Percentiles rank a stretch among this genome's conserved stretches.
phyloP scores from a whole-genome alignment of 2,329 filamentous ascomycete genomes.

The Talaromyces islandicus region DNA sequence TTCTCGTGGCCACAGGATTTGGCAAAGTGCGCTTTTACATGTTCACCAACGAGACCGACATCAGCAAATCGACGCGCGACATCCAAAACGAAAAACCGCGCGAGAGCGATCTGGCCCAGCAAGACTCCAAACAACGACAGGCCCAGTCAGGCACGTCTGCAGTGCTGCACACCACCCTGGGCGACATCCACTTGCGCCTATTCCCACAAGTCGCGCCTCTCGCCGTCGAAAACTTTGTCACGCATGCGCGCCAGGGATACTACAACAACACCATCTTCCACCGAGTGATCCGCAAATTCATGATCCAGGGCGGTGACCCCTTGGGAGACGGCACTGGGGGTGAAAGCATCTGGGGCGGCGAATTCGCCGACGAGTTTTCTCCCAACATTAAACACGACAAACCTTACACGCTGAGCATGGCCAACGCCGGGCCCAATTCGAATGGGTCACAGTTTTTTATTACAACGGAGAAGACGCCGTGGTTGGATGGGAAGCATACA shows the following conservation, averaged over 20 bases:
- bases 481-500: constrained; percentile 94
- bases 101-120: constrained; percentile 42
- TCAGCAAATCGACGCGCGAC: constrained; percentile 79
- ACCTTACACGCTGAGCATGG: constrained; percentile 95
- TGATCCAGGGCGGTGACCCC: constrained; percentile 86
- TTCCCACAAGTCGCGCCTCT: constrained; percentile 92
- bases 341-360: constrained; percentile 85
- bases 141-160: constrained; percentile 72
- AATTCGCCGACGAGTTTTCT: constrained; percentile 92
- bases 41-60: constrained; percentile 85
- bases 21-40: constrained; percentile 94
- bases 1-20: constrained; percentile 75
- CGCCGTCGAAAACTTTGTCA: constrained; percentile 95
- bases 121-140: constrained; percentile 46
- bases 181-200: constrained; percentile 87
- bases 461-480: constrained; percentile 93
- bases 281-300: constrained; percentile 94
- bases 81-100: constrained; percentile 92
- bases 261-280: constrained; percentile 99
- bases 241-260: constrained; percentile 80
- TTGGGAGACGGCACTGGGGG: constrained; percentile 84
- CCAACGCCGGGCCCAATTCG: constrained; percentile 90
- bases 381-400: constrained; percentile 80
- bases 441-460: constrained; percentile 99
- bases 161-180: constrained; percentile 84